A percentile compares a stretch with the other conserved stretches of the same genome.
Conservation (phyloP, 805 yeast species). For the Yarrowia hollandica region DNA sequence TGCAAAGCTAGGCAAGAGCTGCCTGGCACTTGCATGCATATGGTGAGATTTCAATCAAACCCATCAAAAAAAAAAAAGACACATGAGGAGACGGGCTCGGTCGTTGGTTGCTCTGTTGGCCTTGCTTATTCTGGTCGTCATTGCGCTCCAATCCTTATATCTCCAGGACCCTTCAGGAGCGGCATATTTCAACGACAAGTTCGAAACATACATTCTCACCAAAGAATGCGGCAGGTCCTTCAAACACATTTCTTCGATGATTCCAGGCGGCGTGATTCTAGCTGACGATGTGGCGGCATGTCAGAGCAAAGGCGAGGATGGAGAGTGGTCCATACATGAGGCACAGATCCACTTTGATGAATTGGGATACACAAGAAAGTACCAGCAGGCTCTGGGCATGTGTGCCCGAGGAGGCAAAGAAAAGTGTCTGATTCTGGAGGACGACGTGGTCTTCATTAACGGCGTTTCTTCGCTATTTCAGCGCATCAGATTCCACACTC, state of each 20-base stretch:
- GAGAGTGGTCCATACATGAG: background rate
- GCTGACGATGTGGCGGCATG: background rate
- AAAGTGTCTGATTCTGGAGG: slow-evolving; percentile 2
- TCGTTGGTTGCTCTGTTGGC: background rate
- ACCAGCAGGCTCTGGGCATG: slow-evolving; percentile 3
- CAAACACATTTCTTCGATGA: background rate
- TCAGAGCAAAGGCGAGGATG: background rate
- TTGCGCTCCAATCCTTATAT: background rate
- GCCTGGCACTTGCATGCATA: too few species aligned
- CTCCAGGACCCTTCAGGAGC: background rate
- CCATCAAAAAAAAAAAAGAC: too few species aligned
- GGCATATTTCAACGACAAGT: background rate
- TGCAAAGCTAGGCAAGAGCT: too few species aligned
- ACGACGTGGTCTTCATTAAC: slow-evolving; percentile 5
- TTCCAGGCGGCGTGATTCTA: background rate
- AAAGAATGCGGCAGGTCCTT: background rate
- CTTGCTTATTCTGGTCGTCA: background rate
- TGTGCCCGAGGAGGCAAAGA: background rate
- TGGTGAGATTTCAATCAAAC: too few species aligned
- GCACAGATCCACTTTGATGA: slow-evolving; percentile 9
- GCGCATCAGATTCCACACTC: background rate
- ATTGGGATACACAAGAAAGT: background rate
- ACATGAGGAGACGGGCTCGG: background rate
- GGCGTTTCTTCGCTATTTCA: background rate
- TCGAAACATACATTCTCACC: slow-evolving; percentile 10